These are phyloP conservation scores for Polymyxa betae DNA, from an alignment of 208 protist genomes.

Conservation along the genomic window DNA sequence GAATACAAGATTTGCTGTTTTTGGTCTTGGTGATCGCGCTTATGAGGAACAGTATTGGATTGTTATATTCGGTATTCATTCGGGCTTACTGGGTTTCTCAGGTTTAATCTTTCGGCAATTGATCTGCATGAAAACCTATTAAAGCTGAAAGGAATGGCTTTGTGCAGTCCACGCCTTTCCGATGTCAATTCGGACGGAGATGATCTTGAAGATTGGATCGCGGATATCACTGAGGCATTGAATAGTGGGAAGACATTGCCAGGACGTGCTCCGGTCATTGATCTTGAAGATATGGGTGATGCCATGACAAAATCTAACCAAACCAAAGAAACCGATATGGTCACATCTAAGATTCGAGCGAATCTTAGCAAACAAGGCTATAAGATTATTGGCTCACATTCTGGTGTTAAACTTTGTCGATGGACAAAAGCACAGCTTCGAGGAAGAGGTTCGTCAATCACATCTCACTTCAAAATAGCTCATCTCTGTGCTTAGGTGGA, in stretches of 20 bases:
- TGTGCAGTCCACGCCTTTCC: not conserved
- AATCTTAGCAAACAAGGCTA: slow-evolving; percentile 92
- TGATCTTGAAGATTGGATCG: not conserved
- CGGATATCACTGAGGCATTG: not conserved
- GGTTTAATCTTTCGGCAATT: slow-evolving; percentile 57
- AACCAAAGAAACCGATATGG: slow-evolving; percentile 72
- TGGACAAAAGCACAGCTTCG: slow-evolving; percentile 95
- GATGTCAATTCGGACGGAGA: not conserved
- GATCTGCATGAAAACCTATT: slow-evolving; percentile 4
- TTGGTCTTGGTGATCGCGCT: slow-evolving; percentile 60
- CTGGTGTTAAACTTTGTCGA: slow-evolving; percentile 92
- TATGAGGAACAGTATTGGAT: slow-evolving; percentile 32
- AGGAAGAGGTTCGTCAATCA: slow-evolving; percentile 73
- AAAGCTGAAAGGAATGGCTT: not conserved
- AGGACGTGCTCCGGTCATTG: slow-evolving; percentile 32
- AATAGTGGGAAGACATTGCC: slow-evolving; percentile 19
- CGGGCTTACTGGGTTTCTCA: not conserved
- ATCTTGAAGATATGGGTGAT: slow-evolving; percentile 57
- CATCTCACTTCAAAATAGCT: not conserved
- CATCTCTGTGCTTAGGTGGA: slow-evolving; percentile 69
- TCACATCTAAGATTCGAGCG: slow-evolving; percentile 82
- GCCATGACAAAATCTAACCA: not conserved
- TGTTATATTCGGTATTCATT: not conserved
- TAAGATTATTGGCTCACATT: slow-evolving; percentile 84
- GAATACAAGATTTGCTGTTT: slow-evolving; percentile 23